These are phyloP conservation scores for Cladophialophora yegresii DNA, from an alignment of 2,329 filamentous ascomycete species.

Conservation along the genomic window DNA sequence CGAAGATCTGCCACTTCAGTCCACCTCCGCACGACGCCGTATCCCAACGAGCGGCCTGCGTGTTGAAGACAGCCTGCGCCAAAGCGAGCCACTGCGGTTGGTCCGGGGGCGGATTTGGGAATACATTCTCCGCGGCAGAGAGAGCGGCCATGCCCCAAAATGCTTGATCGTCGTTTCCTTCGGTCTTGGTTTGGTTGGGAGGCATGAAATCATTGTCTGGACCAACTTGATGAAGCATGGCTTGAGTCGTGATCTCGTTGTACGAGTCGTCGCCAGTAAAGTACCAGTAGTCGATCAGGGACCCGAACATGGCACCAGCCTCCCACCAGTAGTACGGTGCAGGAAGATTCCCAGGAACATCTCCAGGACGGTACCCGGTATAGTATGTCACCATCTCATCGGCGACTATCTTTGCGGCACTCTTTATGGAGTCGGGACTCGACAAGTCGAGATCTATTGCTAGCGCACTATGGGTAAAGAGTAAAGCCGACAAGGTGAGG, in stretches of 20 bases:
- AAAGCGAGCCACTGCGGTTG: slow-evolving; percentile 76
- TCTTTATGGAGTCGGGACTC: slow-evolving; percentile 49
- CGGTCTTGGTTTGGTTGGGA: slow-evolving; percentile 51
- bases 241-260: slow-evolving; percentile 67
- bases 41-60: slow-evolving; percentile 73
- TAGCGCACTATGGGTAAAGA: slow-evolving; percentile 25
- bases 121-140: slow-evolving; percentile 74
- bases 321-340: slow-evolving; percentile 67
- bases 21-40: slow-evolving; percentile 67
- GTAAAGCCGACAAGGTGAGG: slow-evolving; percentile 19
- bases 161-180: slow-evolving; percentile 63
- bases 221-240: slow-evolving; percentile 73
- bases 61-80: slow-evolving; percentile 77
- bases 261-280: slow-evolving; percentile 74
- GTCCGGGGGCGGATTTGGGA: slow-evolving; percentile 64
- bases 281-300: slow-evolving; percentile 81
- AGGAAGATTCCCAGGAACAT: slow-evolving; percentile 55
- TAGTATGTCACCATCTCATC: slow-evolving; percentile 57
- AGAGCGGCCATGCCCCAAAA: slow-evolving; percentile 87
- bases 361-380: slow-evolving; percentile 50
- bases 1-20: slow-evolving; percentile 82
- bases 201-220: slow-evolving; percentile 76
- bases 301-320: slow-evolving; percentile 69
- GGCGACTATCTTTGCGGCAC: slow-evolving; percentile 49
- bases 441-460: slow-evolving; percentile 34